Conservation (phyloP, 2,329 filamentous ascomycete species). For the Thelonectria olida region DNA sequence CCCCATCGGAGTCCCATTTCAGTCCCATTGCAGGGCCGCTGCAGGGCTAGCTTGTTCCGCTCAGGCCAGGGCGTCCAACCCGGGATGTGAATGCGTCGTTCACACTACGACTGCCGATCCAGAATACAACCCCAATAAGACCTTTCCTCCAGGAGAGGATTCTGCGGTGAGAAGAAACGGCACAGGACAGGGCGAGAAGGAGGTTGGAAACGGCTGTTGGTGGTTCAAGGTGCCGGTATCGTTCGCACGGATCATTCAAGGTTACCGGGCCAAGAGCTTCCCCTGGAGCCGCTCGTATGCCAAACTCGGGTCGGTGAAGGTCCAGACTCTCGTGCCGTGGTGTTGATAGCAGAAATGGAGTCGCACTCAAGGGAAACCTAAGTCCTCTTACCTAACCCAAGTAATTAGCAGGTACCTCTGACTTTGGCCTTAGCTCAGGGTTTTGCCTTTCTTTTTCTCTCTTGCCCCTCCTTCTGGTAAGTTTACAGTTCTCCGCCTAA, state of each 20-base stretch:
- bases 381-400: conserved; percentile 5
- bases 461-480: not conserved
- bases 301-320: conserved; percentile 15
- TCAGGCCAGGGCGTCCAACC: conserved; percentile 3
- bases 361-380: not conserved
- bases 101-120: conserved; percentile 15
- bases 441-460: not conserved
- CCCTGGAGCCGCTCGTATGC: conserved; percentile 1
- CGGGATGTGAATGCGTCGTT: conserved; percentile 12
- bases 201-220: not conserved
- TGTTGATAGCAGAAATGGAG: conserved; percentile 14
- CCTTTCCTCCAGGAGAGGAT: not conserved
- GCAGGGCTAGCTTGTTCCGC: conserved; percentile 10
- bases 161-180: not conserved
- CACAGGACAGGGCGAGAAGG: not conserved
- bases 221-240: not conserved
- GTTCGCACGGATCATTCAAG: not conserved
- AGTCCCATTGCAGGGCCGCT: not conserved
- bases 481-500: not conserved
- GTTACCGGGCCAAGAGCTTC: not conserved
- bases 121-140: too few relatives aligned
- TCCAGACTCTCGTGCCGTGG: conserved; percentile 7
- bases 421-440: not conserved
- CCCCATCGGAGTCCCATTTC: not conserved
- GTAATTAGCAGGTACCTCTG: not conserved